These are phyloP conservation scores for Stramenopiles sp. DNA, from an alignment of 352 stramenopile genomes.

Conservation along the genomic window DNA sequence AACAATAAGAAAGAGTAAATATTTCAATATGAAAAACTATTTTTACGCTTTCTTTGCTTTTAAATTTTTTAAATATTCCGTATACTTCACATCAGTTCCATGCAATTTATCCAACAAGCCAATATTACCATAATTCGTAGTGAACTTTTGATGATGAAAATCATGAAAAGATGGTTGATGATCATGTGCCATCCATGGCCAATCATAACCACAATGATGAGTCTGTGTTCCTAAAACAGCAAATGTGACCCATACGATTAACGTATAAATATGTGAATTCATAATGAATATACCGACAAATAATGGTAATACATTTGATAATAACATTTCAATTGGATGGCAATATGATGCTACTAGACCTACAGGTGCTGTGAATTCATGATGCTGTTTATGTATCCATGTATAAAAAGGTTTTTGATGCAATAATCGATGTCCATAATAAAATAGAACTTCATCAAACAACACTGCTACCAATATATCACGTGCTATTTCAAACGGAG, in stretches of 20 bases:
- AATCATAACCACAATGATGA: slow-evolving; percentile 14
- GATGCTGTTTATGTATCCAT: slow-evolving; percentile 15
- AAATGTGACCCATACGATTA: slow-evolving; percentile 11
- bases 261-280: slow-evolving; percentile 9
- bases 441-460: slow-evolving; percentile 16
- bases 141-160: slow-evolving; percentile 8
- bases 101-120: neutral
- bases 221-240: slow-evolving; percentile 15
- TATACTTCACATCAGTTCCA: neutral
- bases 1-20: neutral
- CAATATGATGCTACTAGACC: slow-evolving; percentile 14
- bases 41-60: neutral
- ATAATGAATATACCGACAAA: slow-evolving; percentile 12
- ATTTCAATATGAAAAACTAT: neutral
- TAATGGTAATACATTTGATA: slow-evolving; percentile 15
- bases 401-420: slow-evolving; percentile 14
- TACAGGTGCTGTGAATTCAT: slow-evolving; percentile 17
- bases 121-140: slow-evolving; percentile 2
- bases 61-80: neutral
- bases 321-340: slow-evolving; percentile 14
- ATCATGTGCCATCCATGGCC: slow-evolving; percentile 10
- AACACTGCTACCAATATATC: slow-evolving; percentile 11
- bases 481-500: too few species aligned
- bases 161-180: neutral
- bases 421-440: slow-evolving; percentile 15